These are phyloP conservation scores for Helichrysum umbraculigerum DNA, from an alignment of 129 eudicot genomes.

Conservation along the genomic window DNA sequence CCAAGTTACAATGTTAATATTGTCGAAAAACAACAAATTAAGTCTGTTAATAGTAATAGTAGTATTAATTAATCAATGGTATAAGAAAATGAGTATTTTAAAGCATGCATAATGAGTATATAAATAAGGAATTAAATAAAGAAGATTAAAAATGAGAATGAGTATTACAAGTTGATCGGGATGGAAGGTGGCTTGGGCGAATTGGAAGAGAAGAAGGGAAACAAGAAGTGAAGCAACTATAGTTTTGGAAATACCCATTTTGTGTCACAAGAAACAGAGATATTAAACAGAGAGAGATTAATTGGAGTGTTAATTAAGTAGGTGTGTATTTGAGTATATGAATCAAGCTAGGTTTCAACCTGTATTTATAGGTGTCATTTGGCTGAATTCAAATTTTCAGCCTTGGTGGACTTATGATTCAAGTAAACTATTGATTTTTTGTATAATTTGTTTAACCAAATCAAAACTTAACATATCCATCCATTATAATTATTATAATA, in stretches of 20 bases:
- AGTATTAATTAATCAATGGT: too few species aligned
- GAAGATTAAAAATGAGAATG: not conserved
- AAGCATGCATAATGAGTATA: not conserved
- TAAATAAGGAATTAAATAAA: not conserved
- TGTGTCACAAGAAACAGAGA: slow-evolving; percentile 17
- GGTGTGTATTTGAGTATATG: slow-evolving; percentile 3
- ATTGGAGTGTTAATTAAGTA: not conserved
- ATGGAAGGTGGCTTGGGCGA: slow-evolving; percentile 31
- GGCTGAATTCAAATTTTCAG: too few species aligned
- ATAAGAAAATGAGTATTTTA: too few species aligned
- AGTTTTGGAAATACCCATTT: slow-evolving; percentile 45
- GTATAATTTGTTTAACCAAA: too few species aligned
- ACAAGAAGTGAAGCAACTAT: slow-evolving; percentile 44
- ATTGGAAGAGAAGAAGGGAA: slow-evolving; percentile 39
- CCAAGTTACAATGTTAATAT: too few species aligned
- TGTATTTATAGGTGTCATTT: slow-evolving; percentile 16
- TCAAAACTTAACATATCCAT: too few species aligned
- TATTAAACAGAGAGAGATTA: slow-evolving; percentile 15
- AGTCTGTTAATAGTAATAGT: too few species aligned
- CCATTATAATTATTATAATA: too few species aligned
- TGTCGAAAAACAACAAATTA: too few species aligned
- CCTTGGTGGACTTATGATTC: too few species aligned
- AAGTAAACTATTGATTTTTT: too few species aligned
- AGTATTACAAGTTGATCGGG: slow-evolving; percentile 38
- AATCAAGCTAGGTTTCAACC: not conserved